phyloP scores from a whole-genome alignment of 306 rosid species.

The Clitoria ternatea region DNA sequence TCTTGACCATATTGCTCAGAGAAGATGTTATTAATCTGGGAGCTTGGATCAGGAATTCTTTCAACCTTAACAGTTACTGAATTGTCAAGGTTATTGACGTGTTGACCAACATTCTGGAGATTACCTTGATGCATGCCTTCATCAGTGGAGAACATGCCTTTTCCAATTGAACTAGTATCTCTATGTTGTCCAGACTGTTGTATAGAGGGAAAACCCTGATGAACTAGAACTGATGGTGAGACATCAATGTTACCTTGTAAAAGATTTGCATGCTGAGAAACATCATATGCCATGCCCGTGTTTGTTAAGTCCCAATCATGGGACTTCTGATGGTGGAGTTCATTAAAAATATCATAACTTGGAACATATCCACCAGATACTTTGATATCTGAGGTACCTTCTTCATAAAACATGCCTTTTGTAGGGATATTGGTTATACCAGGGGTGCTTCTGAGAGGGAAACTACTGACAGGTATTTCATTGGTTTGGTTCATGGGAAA shows the following conservation, averaged over 20 bases:
- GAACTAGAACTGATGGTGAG: constrained; percentile 53
- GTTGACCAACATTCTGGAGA: constrained; percentile 46
- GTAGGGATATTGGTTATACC: constrained; percentile 43
- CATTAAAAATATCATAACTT: constrained; percentile 67
- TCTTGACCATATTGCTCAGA: constrained; percentile 73
- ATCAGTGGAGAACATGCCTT: constrained; percentile 41
- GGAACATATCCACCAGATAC: constrained; percentile 41
- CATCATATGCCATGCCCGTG: constrained; percentile 49
- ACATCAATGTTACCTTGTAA: constrained; percentile 50
- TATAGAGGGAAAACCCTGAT: constrained; percentile 58
- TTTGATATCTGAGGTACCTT: constrained; percentile 46
- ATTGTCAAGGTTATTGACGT: constrained; percentile 43
- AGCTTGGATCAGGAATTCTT: constrained; percentile 37
- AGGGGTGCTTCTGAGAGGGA: constrained; percentile 59
- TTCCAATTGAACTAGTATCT: constrained; percentile 42
- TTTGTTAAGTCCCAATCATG: constrained; percentile 72
- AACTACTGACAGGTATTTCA: constrained; percentile 50
- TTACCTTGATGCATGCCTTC: constrained; percentile 44
- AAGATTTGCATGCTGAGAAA: constrained; percentile 56
- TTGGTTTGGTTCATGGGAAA: constrained; percentile 60
- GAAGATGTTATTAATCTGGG: constrained; percentile 39
- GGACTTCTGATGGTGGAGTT: constrained; percentile 60
- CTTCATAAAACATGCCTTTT: constrained; percentile 50
- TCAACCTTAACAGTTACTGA: constrained; percentile 58
- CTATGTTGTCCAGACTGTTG: constrained; percentile 49